Conservation (phyloP, 208 protist species). For the Leishmania aethiopica region DNA sequence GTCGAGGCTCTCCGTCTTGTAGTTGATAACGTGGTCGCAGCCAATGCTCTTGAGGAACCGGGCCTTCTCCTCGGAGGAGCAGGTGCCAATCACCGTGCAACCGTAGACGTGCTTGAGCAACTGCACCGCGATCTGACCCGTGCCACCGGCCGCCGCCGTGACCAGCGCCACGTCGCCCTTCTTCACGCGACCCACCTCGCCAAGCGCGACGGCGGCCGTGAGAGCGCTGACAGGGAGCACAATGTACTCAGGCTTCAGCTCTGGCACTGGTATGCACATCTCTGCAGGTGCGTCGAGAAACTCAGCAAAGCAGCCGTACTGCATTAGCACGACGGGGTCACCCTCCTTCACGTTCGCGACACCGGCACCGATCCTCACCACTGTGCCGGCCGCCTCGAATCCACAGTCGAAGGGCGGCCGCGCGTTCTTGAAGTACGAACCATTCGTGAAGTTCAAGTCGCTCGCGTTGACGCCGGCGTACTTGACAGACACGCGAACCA, state of each 20-base stretch:
- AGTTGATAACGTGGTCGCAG: conserved; percentile 86
- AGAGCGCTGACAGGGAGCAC: conserved; percentile 48
- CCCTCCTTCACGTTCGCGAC: conserved; percentile 47
- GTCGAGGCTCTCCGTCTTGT: conserved; percentile 71
- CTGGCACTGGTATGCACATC: conserved; percentile 41
- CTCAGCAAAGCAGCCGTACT: conserved; percentile 65
- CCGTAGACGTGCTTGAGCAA: conserved; percentile 84
- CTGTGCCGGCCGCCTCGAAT: conserved; percentile 72
- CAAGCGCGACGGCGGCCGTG: conserved; percentile 76
- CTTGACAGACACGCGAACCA: conserved; percentile 43
- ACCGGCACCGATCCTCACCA: conserved; percentile 47
- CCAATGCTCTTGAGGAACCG: conserved; percentile 78
- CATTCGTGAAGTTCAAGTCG: conserved; percentile 73
- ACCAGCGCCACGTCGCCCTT: conserved; percentile 72
- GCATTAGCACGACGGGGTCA: conserved; percentile 44
- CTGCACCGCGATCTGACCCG: conserved; percentile 89
- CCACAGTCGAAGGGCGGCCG: conserved; percentile 72
- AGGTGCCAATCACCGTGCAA: conserved; percentile 89
- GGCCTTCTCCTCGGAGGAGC: conserved; percentile 66
- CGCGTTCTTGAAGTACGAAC: conserved; percentile 46
- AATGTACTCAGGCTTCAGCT: conserved; percentile 37
- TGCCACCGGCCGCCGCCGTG: conserved; percentile 86
- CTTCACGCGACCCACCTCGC: conserved; percentile 41
- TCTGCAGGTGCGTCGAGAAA: conserved; percentile 31
- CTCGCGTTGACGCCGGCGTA: conserved; percentile 82